phyloP scores from a whole-genome alignment of 2,329 filamentous ascomycete species.

The Colletotrichum cereale region DNA sequence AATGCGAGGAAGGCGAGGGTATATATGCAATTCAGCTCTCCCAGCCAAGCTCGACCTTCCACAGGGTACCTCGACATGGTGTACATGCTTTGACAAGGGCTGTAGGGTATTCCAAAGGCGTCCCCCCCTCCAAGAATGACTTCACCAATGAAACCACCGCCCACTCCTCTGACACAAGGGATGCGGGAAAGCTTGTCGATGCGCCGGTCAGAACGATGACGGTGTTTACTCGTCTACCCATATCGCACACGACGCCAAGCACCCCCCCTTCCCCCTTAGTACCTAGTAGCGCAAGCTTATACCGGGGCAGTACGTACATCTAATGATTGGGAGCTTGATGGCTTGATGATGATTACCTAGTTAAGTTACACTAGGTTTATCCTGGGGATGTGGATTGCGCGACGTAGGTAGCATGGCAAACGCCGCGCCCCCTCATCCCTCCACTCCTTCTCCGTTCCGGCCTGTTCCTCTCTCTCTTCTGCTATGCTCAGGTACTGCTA shows the following conservation, averaged over 20 bases:
- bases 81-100: not conserved
- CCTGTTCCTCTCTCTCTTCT: not conserved
- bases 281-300: not conserved
- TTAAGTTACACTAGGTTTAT: not conserved
- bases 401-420: constrained; percentile 2
- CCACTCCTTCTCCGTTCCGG: not conserved
- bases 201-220: constrained; percentile 35
- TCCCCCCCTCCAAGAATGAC: constrained; percentile 28
- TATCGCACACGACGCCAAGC: constrained; percentile 6
- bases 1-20: not conserved
- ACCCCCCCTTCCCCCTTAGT: not conserved
- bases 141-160: constrained; percentile 40
- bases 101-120: constrained; percentile 11
- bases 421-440: not conserved
- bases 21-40: constrained; percentile 33
- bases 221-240: constrained; percentile 15
- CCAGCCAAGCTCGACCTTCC: constrained; percentile 12
- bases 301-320: not conserved
- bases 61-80: not conserved
- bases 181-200: constrained; percentile 42
- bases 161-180: constrained; percentile 40
- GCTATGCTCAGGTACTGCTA: not conserved
- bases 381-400: not conserved
- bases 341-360: not conserved
- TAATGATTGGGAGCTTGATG: not conserved